A percentile compares a stretch with the other conserved stretches of the same genome.
These are phyloP conservation scores for Colletotrichum navitas DNA, from an alignment of 2,329 filamentous ascomycete genomes.

Conservation along the genomic window DNA sequence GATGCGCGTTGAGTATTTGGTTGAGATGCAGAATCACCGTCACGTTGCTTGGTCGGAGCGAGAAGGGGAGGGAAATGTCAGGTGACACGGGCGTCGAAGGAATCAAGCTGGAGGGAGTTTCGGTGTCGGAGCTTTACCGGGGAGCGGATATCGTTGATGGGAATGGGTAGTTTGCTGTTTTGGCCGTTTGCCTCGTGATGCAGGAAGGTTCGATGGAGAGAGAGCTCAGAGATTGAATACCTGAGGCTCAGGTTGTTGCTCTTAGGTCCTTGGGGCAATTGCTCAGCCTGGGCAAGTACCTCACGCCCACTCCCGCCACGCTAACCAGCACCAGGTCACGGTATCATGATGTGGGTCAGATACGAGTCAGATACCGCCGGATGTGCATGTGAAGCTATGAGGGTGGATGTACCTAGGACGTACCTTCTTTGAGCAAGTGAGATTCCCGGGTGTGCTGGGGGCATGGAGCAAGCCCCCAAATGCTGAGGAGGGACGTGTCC, in stretches of 20 bases:
- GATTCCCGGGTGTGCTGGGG: slow-evolving; percentile 36
- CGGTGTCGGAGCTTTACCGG: slow-evolving; percentile 24
- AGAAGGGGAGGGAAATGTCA: slow-evolving; percentile 14
- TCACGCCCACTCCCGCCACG: slow-evolving; percentile 7
- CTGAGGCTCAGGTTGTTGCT: slow-evolving; percentile 39
- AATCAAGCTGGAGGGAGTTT: neutral
- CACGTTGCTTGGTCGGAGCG: slow-evolving; percentile 9
- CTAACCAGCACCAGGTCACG: slow-evolving; percentile 21
- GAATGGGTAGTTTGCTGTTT: slow-evolving; percentile 31
- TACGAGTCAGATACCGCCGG: neutral
- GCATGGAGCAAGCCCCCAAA: slow-evolving; percentile 24
- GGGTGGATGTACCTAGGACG: slow-evolving; percentile 43
- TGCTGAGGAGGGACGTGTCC: slow-evolving; percentile 26
- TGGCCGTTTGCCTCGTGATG: slow-evolving; percentile 45
- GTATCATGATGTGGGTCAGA: slow-evolving; percentile 18
- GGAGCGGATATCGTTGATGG: slow-evolving; percentile 29
- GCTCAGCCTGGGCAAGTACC: slow-evolving; percentile 11
- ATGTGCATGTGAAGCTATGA: neutral
- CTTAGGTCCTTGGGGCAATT: slow-evolving; percentile 26
- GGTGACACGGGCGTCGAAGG: slow-evolving; percentile 17
- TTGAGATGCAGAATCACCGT: slow-evolving; percentile 27
- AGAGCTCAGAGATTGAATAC: slow-evolving; percentile 48
- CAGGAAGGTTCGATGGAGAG: slow-evolving; percentile 48
- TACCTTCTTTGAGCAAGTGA: slow-evolving; percentile 30
- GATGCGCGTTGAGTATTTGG: slow-evolving; percentile 28